Conservation (phyloP, 75 land plant genomes). For the Ceratopteris richardii region DNA sequence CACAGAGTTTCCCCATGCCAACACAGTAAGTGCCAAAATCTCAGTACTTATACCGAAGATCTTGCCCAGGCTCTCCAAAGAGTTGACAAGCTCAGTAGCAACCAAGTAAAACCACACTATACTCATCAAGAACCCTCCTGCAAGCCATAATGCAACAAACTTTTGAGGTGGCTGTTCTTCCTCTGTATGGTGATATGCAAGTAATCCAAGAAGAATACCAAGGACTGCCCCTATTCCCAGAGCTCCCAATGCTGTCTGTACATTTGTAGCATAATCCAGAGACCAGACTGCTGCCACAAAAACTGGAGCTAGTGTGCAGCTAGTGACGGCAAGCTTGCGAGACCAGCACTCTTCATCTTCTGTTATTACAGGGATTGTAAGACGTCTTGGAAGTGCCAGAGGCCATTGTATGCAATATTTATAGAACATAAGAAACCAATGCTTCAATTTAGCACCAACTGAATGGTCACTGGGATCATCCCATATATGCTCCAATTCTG, state of each 20-base stretch:
- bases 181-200: slow-evolving; percentile 43
- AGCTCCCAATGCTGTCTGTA: slow-evolving; percentile 18
- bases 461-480: slow-evolving; percentile 31
- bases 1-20: slow-evolving; percentile 98
- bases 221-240: slow-evolving; percentile 16
- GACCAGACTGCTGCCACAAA: slow-evolving; percentile 63
- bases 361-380: slow-evolving; percentile 75
- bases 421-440: neutral
- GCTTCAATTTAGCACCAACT: slow-evolving; percentile 19
- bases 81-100: slow-evolving; percentile 85
- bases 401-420: slow-evolving; percentile 41
- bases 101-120: slow-evolving; percentile 86
- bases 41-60: slow-evolving; percentile 71
- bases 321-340: slow-evolving; percentile 50
- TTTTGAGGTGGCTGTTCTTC: slow-evolving; percentile 62
- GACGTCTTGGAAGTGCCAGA: slow-evolving; percentile 54
- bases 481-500: slow-evolving; percentile 30
- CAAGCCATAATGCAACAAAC: slow-evolving; percentile 72
- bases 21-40: slow-evolving; percentile 75
- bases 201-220: slow-evolving; percentile 24
- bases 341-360: slow-evolving; percentile 59
- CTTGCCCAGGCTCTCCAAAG: slow-evolving; percentile 58
- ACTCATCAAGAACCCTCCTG: slow-evolving; percentile 86
- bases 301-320: slow-evolving; percentile 64
- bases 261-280: slow-evolving; percentile 12